phyloP scores from a whole-genome alignment of 352 stramenopile species.

The Pythium aquatile region DNA sequence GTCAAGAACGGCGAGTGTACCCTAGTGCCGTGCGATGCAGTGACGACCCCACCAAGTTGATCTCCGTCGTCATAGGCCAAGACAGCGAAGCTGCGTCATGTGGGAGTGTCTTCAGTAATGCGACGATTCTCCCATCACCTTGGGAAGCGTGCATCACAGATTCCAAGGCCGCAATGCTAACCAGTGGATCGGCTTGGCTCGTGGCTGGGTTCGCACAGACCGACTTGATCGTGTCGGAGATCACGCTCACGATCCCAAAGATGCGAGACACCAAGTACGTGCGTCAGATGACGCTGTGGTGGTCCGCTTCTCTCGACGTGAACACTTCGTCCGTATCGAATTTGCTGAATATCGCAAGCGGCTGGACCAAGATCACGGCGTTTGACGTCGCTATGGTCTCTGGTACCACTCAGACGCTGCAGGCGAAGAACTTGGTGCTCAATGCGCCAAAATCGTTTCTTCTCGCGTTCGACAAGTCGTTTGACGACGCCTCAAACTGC shows the following conservation, averaged over 20 bases:
- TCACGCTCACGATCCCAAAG: constrained; percentile 39
- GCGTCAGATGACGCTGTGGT: constrained; percentile 48
- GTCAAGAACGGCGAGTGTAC: constrained; percentile 27
- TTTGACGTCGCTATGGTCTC: constrained; percentile 46
- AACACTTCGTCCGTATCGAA: constrained; percentile 7
- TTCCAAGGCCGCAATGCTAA: constrained; percentile 27
- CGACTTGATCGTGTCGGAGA: constrained; percentile 35
- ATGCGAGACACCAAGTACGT: constrained; percentile 51
- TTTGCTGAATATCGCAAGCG: constrained; percentile 34
- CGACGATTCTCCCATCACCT: not conserved
- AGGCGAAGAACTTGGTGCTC: constrained; percentile 29
- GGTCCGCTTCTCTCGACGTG: constrained; percentile 29
- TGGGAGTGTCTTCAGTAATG: constrained; percentile 8
- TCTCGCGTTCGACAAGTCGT: constrained; percentile 53
- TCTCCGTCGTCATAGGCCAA: constrained; percentile 3
- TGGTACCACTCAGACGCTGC: constrained; percentile 36
- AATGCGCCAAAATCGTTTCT: constrained; percentile 31
- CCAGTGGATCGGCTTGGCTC: constrained; percentile 51
- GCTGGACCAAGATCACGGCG: constrained; percentile 40
- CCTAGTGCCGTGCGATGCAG: constrained; percentile 38
- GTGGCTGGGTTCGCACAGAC: constrained; percentile 43
- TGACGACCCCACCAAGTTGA: constrained; percentile 16
- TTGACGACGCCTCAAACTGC: constrained; percentile 45
- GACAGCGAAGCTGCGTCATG: not conserved
- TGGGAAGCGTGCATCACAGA: constrained; percentile 51